These are phyloP conservation scores for Scutellaria minor DNA, from an alignment of 257 asterid species.

Conservation along the genomic window DNA sequence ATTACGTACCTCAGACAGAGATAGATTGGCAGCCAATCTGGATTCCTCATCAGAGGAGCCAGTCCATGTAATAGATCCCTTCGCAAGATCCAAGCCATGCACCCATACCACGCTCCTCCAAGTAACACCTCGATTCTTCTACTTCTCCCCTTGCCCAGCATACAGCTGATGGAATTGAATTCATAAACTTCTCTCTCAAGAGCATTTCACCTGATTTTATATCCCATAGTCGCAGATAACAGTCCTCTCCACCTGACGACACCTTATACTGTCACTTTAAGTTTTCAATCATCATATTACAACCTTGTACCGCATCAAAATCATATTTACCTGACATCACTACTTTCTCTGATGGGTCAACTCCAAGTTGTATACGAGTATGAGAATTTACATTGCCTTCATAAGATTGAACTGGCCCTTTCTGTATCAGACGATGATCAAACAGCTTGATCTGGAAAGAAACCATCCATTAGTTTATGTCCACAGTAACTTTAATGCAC, in stretches of 20 bases:
- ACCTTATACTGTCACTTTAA: slow-evolving; percentile 15
- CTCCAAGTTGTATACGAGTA: slow-evolving; percentile 76
- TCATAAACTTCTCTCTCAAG: slow-evolving; percentile 61
- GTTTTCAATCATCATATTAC: slow-evolving; percentile 24
- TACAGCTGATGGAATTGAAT: slow-evolving; percentile 67
- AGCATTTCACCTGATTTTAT: slow-evolving; percentile 84
- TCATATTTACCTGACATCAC: slow-evolving; percentile 68
- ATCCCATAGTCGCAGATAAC: slow-evolving; percentile 79
- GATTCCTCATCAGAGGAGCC: slow-evolving; percentile 33
- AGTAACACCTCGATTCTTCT: slow-evolving; percentile 41
- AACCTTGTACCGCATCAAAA: slow-evolving; percentile 16
- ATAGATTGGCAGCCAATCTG: too few relatives aligned
- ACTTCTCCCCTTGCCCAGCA: slow-evolving; percentile 70
- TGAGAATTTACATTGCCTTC: slow-evolving; percentile 83
- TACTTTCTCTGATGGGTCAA: slow-evolving; percentile 82
- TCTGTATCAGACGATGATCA: slow-evolving; percentile 74
- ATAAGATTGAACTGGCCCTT: slow-evolving; percentile 81
- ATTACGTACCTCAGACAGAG: too few relatives aligned
- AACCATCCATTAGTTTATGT: background rate
- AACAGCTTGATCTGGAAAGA: slow-evolving; percentile 75
- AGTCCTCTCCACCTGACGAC: slow-evolving; percentile 85
- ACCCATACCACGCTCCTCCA: slow-evolving; percentile 51
- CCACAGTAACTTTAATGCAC: background rate
- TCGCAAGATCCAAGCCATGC: slow-evolving; percentile 71
- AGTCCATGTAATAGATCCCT: slow-evolving; percentile 69